phyloP scores from a whole-genome alignment of 176 grass and related monocot genomes.

The Ensete glaucum region DNA sequence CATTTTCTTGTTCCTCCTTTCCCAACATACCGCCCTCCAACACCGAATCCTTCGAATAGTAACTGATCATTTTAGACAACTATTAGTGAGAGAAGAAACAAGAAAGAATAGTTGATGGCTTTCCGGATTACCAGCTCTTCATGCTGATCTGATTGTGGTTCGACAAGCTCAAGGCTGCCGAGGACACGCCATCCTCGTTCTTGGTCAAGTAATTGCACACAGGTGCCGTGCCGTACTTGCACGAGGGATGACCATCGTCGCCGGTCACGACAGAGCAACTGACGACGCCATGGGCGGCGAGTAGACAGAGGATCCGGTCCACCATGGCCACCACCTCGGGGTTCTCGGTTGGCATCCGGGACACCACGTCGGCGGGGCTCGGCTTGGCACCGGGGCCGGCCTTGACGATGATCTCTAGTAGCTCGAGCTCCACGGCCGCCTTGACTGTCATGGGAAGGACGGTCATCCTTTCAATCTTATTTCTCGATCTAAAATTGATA shows the following conservation, averaged over 20 bases:
- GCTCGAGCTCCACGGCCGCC: slow-evolving; percentile 72
- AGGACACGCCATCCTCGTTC: slow-evolving; percentile 60
- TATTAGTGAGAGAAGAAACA: too few species aligned
- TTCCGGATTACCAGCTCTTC: slow-evolving; percentile 71
- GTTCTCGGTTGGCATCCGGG: slow-evolving; percentile 32
- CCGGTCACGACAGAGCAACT: slow-evolving; percentile 30
- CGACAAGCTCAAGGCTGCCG: slow-evolving; percentile 55
- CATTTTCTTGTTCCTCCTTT: too few species aligned
- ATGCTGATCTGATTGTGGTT: slow-evolving; percentile 89
- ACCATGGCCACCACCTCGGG: slow-evolving; percentile 49
- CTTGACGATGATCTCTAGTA: slow-evolving; percentile 53
- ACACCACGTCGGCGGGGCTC: slow-evolving; percentile 40
- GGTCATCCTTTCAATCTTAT: background rate
- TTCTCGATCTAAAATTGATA: rapidly evolving
- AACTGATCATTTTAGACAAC: too few species aligned
- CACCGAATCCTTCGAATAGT: too few species aligned
- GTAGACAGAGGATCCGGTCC: slow-evolving; percentile 75
- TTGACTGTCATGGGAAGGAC: slow-evolving; percentile 89
- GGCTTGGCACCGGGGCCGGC: slow-evolving; percentile 15
- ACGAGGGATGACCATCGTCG: slow-evolving; percentile 33
- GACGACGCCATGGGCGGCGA: slow-evolving; percentile 58
- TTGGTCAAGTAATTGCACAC: slow-evolving; percentile 80
- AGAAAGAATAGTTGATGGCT: slow-evolving; percentile 26
- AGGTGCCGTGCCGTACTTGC: slow-evolving; percentile 37
- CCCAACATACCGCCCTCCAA: too few species aligned